Conservation (phyloP, 2,329 filamentous ascomycete genomes). For the Ustulina deusta region DNA sequence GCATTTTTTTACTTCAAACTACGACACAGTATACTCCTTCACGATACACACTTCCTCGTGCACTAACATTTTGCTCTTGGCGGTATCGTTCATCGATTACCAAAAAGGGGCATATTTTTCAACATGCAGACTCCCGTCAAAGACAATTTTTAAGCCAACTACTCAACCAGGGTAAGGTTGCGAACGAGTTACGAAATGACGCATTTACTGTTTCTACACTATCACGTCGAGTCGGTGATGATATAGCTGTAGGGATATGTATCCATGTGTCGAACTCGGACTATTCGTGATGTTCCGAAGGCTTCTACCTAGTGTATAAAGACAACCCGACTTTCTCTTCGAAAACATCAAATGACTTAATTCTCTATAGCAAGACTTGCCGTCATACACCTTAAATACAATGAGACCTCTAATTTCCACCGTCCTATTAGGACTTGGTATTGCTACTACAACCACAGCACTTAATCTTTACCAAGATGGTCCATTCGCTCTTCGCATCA, state of each 20-base stretch:
- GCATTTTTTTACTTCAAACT: too few species aligned
- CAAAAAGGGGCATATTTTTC: neutral
- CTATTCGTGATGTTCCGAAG: neutral
- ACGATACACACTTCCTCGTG: neutral
- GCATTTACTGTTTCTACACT: too few species aligned
- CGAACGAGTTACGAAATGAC: neutral
- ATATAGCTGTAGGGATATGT: too few species aligned
- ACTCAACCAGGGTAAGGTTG: neutral
- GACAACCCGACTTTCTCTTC: too few species aligned
- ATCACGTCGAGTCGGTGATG: too few species aligned
- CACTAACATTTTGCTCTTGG: neutral
- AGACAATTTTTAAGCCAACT: neutral
- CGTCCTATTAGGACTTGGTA: constrained; percentile 17
- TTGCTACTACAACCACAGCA: constrained; percentile 1
- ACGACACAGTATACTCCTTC: too few species aligned
- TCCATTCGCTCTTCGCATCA: constrained; percentile 25
- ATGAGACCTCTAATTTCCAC: constrained; percentile 17
- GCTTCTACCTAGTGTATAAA: neutral
- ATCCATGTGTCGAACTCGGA: neutral
- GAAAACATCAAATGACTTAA: neutral
- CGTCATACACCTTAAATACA: neutral
- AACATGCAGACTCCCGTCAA: neutral
- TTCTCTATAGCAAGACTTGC: neutral
- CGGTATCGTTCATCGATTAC: neutral
- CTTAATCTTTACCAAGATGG: constrained; percentile 13